A percentile compares a stretch with the other conserved stretches of the same genome.
These are phyloP conservation scores for Pugionium cornutum DNA, from an alignment of 345 rosid genomes.

Conservation along the genomic window DNA sequence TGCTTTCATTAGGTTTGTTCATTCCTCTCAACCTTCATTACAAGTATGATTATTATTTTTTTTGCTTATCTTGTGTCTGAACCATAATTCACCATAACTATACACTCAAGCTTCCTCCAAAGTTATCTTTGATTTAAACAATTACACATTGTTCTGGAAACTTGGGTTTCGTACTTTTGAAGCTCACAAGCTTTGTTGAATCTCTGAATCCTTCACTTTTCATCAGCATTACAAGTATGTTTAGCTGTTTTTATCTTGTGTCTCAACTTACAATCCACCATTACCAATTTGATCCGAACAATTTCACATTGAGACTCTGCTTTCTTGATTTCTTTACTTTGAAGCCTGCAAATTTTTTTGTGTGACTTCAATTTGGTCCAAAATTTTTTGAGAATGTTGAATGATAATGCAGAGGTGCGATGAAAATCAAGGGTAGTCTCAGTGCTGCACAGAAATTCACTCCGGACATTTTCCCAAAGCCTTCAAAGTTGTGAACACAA, in stretches of 20 bases:
- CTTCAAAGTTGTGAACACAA: conserved; percentile 71
- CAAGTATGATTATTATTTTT: not conserved
- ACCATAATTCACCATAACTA: not conserved
- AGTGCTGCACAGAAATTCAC: conserved; percentile 95
- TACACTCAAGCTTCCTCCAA: conserved; percentile 1
- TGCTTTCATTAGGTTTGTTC: conserved; percentile 81
- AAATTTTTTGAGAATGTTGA: conserved; percentile 5
- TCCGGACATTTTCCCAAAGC: conserved; percentile 97
- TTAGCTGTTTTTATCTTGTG: no score
- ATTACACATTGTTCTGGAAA: no score
- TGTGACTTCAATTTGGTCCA: not conserved
- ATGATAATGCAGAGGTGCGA: conserved; percentile 66
- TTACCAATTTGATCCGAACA: not conserved
- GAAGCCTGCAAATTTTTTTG: not conserved
- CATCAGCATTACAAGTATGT: no score
- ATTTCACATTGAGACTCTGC: no score
- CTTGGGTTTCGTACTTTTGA: no score
- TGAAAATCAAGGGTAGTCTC: conserved; percentile 96
- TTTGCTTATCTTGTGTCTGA: not conserved
- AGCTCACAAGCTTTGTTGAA: no score
- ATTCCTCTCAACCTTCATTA: not conserved
- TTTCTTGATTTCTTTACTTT: not conserved
- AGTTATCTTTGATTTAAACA: not conserved
- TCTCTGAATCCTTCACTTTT: no score
- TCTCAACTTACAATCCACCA: no score